These are phyloP conservation scores for Heliamphora pulchella DNA, from an alignment of 179 eudicot genomes.

Conservation along the genomic window DNA sequence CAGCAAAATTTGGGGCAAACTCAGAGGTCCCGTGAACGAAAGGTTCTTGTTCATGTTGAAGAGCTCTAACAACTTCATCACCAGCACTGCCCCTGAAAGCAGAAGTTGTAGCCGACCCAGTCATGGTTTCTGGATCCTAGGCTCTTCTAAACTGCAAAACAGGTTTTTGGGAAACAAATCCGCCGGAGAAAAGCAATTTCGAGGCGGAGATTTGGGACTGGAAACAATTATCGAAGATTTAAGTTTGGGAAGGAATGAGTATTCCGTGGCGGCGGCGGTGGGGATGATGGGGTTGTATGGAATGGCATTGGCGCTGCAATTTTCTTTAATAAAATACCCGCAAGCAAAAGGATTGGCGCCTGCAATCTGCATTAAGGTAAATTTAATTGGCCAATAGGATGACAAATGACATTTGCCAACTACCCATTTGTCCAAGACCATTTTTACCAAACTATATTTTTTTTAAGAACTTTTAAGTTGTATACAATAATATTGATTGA, in stretches of 20 bases:
- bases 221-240: not conserved
- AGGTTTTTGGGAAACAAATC: slow-evolving; percentile 4
- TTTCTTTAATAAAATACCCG: not conserved
- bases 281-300: not conserved
- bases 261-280: not conserved
- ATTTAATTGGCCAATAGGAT: too few species aligned
- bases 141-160: not conserved
- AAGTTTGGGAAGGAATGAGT: not conserved
- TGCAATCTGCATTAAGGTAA: too few species aligned
- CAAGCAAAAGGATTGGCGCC: too few species aligned
- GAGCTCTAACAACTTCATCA: slow-evolving; percentile 25
- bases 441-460: too few species aligned
- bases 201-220: not conserved
- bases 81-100: not conserved
- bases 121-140: slow-evolving; percentile 9
- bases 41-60: slow-evolving; percentile 55
- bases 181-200: not conserved
- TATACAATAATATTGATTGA: too few species aligned
- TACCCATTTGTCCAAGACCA: too few species aligned
- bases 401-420: too few species aligned
- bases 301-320: not conserved
- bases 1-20: slow-evolving; percentile 17
- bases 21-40: slow-evolving; percentile 33
- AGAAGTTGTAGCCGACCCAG: not conserved
- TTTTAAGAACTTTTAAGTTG: too few species aligned